Percentiles rank a stretch among this genome's conserved stretches.
Conservation (phyloP, 176 grass and related monocot genomes). For the Sorghum bicolor region Sorghum_bicolor_NCBIv3 NC_012871.2:58872001-58872500, state of each 20-base stretch:
- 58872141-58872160: conserved; percentile 58
- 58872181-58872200: conserved; percentile 74
- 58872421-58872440: neutral
- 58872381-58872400: neutral
- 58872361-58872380: neutral
- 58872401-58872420: neutral
- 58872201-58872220: conserved; percentile 91
- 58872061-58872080: neutral
- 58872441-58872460: neutral
- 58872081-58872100: neutral
- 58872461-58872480: conserved; percentile 72
- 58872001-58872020: conserved; percentile 71
- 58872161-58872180: conserved; percentile 71
- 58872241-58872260: conserved; percentile 78
- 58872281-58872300: conserved; percentile 12
- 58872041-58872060: conserved; percentile 7
- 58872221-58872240: conserved; percentile 63
- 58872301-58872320: conserved; percentile 2
- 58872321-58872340: neutral
- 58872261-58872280: conserved; percentile 20
- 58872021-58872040: conserved; percentile 13
- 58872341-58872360: neutral
- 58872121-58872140: conserved; percentile 59
- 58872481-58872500: conserved; percentile 88
- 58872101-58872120: neutral